Percentiles rank a stretch among this genome's conserved stretches.
phyloP scores from a whole-genome alignment of 257 asterid genomes.

The Cinchona pubescens region DNA sequence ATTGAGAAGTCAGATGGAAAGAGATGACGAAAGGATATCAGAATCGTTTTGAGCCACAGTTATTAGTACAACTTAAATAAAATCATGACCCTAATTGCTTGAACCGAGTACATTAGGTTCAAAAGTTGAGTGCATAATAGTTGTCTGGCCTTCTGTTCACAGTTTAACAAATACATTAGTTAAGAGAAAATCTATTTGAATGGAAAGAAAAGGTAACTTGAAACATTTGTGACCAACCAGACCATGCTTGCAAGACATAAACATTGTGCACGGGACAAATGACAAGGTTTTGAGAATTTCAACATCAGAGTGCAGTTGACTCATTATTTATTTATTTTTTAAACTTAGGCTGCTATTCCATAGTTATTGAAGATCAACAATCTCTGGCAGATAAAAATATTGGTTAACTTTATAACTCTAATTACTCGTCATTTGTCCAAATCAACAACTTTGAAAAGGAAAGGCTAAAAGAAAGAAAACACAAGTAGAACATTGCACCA shows the following conservation, averaged over 20 bases:
- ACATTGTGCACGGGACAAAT: background rate
- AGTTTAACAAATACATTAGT: background rate
- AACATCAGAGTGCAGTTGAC: background rate
- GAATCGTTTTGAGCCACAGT: slow-evolving; percentile 1
- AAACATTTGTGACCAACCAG: background rate
- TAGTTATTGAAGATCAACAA: background rate
- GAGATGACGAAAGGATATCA: background rate
- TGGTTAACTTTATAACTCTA: background rate
- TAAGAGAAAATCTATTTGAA: background rate
- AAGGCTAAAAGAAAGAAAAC: background rate
- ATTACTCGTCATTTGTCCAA: background rate
- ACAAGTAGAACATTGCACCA: background rate
- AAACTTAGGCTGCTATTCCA: background rate
- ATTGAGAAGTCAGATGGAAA: background rate
- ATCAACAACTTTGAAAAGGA: background rate
- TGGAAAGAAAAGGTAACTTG: background rate
- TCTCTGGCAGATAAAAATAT: background rate
- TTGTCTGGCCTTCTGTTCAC: background rate
- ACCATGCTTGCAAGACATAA: background rate
- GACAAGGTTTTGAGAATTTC: background rate
- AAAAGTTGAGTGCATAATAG: background rate
- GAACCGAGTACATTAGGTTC: background rate
- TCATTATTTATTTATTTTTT: too few species aligned
- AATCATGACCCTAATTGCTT: background rate
- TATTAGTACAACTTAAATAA: background rate